Evolutionary conservation across 1,139 yeast genomes (phyloP), one percentile per base, ranked within the genome.

Genomic region (Yamadazyma sp.): DNA sequence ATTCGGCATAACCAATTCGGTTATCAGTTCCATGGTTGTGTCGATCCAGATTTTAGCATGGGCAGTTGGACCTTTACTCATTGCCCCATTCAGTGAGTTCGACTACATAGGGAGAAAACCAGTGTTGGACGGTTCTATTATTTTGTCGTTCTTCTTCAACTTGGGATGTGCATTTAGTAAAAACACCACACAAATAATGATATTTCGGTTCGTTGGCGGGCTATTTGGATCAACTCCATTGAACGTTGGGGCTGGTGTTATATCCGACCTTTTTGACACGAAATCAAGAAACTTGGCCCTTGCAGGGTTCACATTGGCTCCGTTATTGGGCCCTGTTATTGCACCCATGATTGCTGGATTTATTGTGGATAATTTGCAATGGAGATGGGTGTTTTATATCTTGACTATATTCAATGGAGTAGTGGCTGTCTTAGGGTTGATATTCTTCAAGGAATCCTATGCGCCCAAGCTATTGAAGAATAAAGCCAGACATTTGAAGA

Each of bases 321-420:
- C 69, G 1, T 54, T 69, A 27, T 59, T 82, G 36, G 90, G 89
- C 0, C 85, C 86, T 1, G 78, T 78, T 0, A 57, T 80, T 37
- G 84, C 83, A 0, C 84, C 85, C 0, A 64, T 80, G 6, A 64
- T 78, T 20, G 67, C 81, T 1, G 84, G 85, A 1, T 80, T 70
- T 50, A 69, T 78, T 20, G 78, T 76, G 6, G 67, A 77, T 47
- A 49, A 68, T 23, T 55, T 59, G 30, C 50, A 58, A 22, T 70
- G 76, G 76, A 57, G 74, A 46, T 70, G 76, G 76, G 69, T 65
- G 1, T 65, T 70, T 33, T 66, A 67, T 41, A 66, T 70, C 4
- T 59, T 70, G 42, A 57, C 70, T 26, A 67, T 69, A 11, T 68
- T 69, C 47, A 70, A 70, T 44, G 74, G 69, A 4, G 54, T 49